Evolutionary conservation across 495 filamentous ascomycete species (phyloP).

Genomic region (Penicillium cinerascens): DNA sequence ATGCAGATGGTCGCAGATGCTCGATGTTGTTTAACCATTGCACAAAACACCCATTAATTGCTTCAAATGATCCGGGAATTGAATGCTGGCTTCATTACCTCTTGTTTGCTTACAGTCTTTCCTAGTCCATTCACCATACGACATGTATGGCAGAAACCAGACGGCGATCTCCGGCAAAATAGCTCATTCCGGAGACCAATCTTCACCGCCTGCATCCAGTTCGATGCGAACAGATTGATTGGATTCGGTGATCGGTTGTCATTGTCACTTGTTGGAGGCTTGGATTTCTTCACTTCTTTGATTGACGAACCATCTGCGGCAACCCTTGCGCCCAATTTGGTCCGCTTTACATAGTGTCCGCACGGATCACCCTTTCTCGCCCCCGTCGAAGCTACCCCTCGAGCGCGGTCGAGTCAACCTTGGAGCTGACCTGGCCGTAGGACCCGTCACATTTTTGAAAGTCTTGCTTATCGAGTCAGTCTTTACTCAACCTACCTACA

Average conservation of each 20-base stretch:
- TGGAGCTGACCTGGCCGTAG: neutral
- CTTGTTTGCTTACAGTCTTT: too few species aligned
- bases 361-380: constrained; percentile 21
- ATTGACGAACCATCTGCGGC: neutral
- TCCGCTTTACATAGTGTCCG: constrained; percentile 5
- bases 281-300: neutral
- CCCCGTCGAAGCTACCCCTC: constrained; percentile 28
- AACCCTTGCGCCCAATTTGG: neutral
- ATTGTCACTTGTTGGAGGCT: neutral
- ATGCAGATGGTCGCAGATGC: too few species aligned
- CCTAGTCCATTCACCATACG: too few species aligned
- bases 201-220: constrained; percentile 7
- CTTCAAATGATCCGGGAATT: too few species aligned
- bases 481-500: neutral
- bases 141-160: constrained; percentile 14
- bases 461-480: neutral
- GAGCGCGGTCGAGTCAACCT: neutral
- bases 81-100: too few species aligned
- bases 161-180: constrained; percentile 7
- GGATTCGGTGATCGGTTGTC: constrained; percentile 1
- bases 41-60: too few species aligned
- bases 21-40: too few species aligned
- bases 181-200: neutral
- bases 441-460: neutral
- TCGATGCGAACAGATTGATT: neutral